phyloP scores from a whole-genome alignment of 495 filamentous ascomycete species.

The Platismatia glauca region DNA sequence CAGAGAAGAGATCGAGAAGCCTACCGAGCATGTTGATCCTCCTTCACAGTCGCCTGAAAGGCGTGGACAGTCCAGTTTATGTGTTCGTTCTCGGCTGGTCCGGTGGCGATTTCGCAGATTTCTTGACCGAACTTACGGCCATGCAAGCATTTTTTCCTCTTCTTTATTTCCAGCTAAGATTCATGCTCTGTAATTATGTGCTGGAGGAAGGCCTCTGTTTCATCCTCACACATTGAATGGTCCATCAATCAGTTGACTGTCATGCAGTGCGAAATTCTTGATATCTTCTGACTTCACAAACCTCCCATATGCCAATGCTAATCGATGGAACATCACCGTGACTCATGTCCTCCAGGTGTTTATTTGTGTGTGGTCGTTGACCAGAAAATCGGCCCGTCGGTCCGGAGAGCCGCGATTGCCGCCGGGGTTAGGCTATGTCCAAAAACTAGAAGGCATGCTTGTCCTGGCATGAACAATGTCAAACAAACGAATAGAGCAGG shows the following conservation, averaged over 20 bases:
- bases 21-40: background rate
- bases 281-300: too few relatives aligned
- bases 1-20: background rate
- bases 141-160: background rate
- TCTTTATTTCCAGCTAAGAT: background rate
- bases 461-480: constrained; percentile 46
- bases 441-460: background rate
- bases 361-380: background rate
- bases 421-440: background rate
- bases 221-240: too few relatives aligned
- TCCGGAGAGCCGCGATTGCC: background rate
- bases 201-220: background rate
- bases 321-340: background rate
- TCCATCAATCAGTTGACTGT: background rate
- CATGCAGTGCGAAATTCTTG: too few relatives aligned
- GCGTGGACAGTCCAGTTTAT: too few relatives aligned
- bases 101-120: background rate
- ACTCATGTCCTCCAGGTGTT: background rate
- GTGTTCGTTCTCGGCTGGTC: background rate
- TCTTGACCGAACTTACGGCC: background rate
- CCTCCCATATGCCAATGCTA: too few relatives aligned
- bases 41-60: background rate
- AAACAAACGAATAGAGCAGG: constrained; percentile 76
- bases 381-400: background rate
- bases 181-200: background rate